phyloP scores from a whole-genome alignment of 2,329 filamentous ascomycete species.

The Cladophialophora immunda region DNA sequence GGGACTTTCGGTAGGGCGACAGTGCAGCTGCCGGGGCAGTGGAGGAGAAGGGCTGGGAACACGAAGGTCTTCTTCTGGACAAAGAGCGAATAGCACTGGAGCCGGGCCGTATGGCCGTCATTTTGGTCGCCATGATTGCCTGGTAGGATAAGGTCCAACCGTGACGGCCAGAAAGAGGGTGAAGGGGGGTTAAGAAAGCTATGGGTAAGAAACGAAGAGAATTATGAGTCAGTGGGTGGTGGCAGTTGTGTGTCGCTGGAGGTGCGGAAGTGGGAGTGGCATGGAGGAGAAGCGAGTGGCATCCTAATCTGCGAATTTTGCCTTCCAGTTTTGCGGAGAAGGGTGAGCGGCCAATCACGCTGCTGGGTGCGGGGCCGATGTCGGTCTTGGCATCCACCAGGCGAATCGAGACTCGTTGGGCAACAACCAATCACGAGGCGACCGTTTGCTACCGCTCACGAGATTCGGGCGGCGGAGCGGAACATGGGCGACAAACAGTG shows the following conservation, averaged over 20 bases:
- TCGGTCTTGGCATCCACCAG: conserved; percentile 30
- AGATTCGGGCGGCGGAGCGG: background rate
- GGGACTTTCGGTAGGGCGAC: conserved; percentile 56
- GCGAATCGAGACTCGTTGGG: conserved; percentile 10
- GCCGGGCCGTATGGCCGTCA: conserved; percentile 62
- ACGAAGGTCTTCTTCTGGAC: conserved; percentile 52
- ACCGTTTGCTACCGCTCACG: conserved; percentile 9
- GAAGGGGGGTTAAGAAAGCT: conserved; percentile 11
- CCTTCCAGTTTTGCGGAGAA: conserved; percentile 25
- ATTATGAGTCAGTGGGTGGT: conserved; percentile 29
- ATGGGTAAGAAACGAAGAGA: conserved; percentile 9
- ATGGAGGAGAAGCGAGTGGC: conserved; percentile 2
- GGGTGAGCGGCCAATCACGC: background rate
- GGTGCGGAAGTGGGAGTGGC: conserved; percentile 20
- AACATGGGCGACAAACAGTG: background rate
- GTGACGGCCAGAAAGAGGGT: conserved; percentile 6
- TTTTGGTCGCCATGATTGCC: conserved; percentile 43
- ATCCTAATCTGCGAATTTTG: conserved; percentile 22
- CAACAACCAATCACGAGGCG: conserved; percentile 14
- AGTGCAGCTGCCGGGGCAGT: conserved; percentile 53
- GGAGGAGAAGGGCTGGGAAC: conserved; percentile 55
- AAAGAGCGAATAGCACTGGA: conserved; percentile 59
- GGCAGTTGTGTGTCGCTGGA: background rate
- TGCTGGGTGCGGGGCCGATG: conserved; percentile 24
- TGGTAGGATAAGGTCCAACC: conserved; percentile 3